Base-by-base conservation (phyloP, 805 yeast species). In the Middelhovenomyces tepae region DNA sequence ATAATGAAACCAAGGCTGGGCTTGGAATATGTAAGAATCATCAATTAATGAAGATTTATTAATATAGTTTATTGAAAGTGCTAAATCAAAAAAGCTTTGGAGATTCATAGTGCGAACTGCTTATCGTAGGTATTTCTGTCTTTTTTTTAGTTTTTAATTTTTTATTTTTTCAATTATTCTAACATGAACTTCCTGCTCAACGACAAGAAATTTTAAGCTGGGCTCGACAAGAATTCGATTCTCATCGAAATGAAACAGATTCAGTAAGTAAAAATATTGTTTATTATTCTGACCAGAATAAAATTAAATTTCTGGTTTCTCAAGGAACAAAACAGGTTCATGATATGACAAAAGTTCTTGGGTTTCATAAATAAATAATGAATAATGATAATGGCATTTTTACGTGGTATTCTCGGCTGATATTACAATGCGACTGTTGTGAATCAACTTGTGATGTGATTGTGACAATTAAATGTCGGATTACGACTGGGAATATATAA, bases 191-290 rank as follows among this genome's bases (percentile, higher is more conserved):
- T n/a, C 42, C 48, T 2, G 29, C 40, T 6, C 48, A 46, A 23
- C 42, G 59, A 0, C 32, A 30, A 2, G 60, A 57, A 28, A 44
- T 57, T 13, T 38, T 56, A 2, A 18, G 26, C 7, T 57, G 57
- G 57, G 62, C 62, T 13, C 40, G 59, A 3, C 28, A 48, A 2
- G 62, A 57, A 37, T 57, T 57, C 36, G 43, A 45, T 4, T 37
- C 42, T 8, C 44, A 55, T 36, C 33, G 38, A 16, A 26, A 44
- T 11, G 58, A 44, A 28, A 37, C 50, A 0, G 60, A 56, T 31
- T 50, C 52, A 3, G 48, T 39, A 22, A 28, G 45, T 28, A 11
- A 8, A 17, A 13, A 10, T 16, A n/a, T 18, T n/a, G 11, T 27
- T 26, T n/a, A n/a, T 27, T 11, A 20, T 13, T 5, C 25, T 35